A percentile compares a stretch with the other conserved stretches of the same genome.
Evolutionary conservation across 805 yeast genomes (phyloP).

Genomic region (Candida nemodendra): DNA sequence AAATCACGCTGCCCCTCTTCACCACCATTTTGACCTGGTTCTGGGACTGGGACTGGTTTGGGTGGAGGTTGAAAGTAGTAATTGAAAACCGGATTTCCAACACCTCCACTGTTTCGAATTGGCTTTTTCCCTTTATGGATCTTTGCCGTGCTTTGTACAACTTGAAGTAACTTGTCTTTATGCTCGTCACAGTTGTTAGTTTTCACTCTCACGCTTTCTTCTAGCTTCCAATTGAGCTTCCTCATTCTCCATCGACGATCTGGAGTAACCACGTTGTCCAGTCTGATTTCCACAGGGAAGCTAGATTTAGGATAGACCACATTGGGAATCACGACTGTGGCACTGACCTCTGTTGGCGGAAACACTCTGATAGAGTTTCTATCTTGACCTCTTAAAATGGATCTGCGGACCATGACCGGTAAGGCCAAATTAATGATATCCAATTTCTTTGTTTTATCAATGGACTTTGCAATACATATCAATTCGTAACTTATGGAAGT

Average conservation of each 20-base stretch:
- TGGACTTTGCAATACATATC: conserved; percentile 54
- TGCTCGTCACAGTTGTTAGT: conserved; percentile 61
- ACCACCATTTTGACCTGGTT: background rate
- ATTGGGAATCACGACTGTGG: conserved; percentile 83
- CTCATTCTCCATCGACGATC: conserved; percentile 89
- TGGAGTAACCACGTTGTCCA: conserved; percentile 65
- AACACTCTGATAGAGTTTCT: conserved; percentile 85
- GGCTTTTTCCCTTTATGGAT: conserved; percentile 23
- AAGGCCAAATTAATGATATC: conserved; percentile 44
- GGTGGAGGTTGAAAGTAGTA: conserved; percentile 29
- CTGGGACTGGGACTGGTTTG: conserved; percentile 11
- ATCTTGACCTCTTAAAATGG: conserved; percentile 79
- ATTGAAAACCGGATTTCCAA: conserved; percentile 25
- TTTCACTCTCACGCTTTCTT: conserved; percentile 70
- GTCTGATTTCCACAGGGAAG: conserved; percentile 76
- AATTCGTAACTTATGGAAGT: conserved; percentile 70
- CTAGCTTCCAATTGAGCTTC: conserved; percentile 83
- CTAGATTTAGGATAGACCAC: conserved; percentile 86
- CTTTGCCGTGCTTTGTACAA: conserved; percentile 42
- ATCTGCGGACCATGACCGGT: conserved; percentile 73
- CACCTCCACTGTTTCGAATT: conserved; percentile 31
- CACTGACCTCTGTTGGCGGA: conserved; percentile 92
- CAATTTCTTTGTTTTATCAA: conserved; percentile 35
- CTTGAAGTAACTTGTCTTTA: conserved; percentile 43
- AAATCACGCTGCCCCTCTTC: conserved; percentile 1